Conservation (phyloP, 495 filamentous ascomycete species). For the Lasiosphaeria miniovina region DNA sequence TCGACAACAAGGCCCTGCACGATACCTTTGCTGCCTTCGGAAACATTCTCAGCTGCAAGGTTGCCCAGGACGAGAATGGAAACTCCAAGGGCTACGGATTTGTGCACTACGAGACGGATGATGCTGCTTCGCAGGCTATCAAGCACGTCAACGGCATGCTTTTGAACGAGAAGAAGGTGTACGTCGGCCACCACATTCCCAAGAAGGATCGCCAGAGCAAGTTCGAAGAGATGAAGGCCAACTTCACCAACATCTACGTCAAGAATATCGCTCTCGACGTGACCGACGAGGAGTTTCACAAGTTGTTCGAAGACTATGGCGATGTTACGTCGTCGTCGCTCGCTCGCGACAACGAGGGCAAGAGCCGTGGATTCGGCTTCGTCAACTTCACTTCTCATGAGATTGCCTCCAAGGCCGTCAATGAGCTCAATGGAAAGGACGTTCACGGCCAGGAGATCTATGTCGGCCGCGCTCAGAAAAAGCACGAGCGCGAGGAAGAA, state of each 20-base stretch:
- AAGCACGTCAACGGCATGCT: constrained; percentile 99
- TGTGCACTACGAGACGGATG: constrained; percentile 99
- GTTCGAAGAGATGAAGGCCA: constrained; percentile 99
- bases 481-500: constrained; percentile 99
- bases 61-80: constrained; percentile 92
- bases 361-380: constrained; percentile 97
- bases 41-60: constrained; percentile 99
- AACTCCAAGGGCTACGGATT: constrained; percentile 99
- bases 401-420: constrained; percentile 80
- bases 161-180: constrained; percentile 99
- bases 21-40: constrained; percentile 99
- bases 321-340: constrained; percentile 95
- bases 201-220: constrained; percentile 99
- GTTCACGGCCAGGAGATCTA: constrained; percentile 93
- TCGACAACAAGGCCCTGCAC: constrained; percentile 99
- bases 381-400: constrained; percentile 96
- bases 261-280: constrained; percentile 93
- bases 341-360: constrained; percentile 82
- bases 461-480: constrained; percentile 98
- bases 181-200: constrained; percentile 97
- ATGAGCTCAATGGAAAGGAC: constrained; percentile 87
- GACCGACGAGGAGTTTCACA: constrained; percentile 90
- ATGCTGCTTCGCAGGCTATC: constrained; percentile 94
- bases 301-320: constrained; percentile 85
- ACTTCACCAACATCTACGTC: constrained; percentile 99